Percentiles rank a stretch among this genome's conserved stretches.
Conservation (phyloP, 768 basidiomycete genomes). For the Russula sp. region DNA sequence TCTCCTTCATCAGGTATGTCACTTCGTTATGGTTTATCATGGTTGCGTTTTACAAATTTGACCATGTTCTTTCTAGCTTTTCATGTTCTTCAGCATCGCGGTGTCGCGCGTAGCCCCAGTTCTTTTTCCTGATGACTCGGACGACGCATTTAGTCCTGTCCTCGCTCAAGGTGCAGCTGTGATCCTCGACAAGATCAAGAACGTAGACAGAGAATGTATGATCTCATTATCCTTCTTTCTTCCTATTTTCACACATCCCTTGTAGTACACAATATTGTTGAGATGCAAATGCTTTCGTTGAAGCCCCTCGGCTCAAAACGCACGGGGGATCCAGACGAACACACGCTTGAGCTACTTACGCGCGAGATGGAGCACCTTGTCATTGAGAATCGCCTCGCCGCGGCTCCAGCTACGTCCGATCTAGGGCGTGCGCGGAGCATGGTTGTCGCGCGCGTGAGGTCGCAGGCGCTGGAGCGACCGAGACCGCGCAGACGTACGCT, state of each 20-base stretch:
- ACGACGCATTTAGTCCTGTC: background rate
- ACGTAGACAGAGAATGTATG: constrained; percentile 18
- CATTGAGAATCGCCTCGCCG: constrained; percentile 19
- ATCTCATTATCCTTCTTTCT: background rate
- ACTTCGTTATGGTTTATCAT: too few species aligned
- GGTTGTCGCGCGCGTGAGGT: constrained; percentile 14
- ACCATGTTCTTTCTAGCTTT: constrained; percentile 33
- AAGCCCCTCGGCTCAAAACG: background rate
- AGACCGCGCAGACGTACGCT: constrained; percentile 11
- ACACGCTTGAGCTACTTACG: constrained; percentile 19
- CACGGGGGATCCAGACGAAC: constrained; percentile 8
- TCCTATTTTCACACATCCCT: too few species aligned
- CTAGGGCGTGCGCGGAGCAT: constrained; percentile 16
- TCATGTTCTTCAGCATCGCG: constrained; percentile 68
- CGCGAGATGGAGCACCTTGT: constrained; percentile 24
- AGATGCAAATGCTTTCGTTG: constrained; percentile 13
- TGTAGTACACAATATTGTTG: constrained; percentile 13
- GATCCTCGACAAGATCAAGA: constrained; percentile 15
- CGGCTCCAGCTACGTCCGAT: constrained; percentile 13
- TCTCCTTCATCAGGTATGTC: constrained; percentile 55
- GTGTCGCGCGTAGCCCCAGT: constrained; percentile 65
- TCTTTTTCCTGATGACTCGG: constrained; percentile 40
- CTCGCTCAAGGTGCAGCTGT: constrained; percentile 4
- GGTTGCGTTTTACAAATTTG: background rate
- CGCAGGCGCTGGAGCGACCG: constrained; percentile 6